phyloP scores from a whole-genome alignment of 208 protist genomes.

The Trypanosoma platydactyli region DNA sequence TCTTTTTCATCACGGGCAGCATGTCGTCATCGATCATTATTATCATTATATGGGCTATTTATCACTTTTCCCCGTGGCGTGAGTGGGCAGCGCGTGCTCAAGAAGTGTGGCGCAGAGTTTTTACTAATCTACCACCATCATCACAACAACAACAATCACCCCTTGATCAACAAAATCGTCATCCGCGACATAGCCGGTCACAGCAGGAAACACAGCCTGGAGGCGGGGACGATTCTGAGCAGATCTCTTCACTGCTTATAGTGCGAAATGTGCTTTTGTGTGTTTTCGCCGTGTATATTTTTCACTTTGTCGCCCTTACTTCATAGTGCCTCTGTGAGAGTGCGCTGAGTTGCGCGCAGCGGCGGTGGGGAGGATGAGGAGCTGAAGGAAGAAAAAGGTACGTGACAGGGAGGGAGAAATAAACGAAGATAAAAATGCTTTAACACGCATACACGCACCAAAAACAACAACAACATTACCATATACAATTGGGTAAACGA shows the following conservation, averaged over 20 bases:
- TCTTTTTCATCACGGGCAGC: constrained; percentile 44
- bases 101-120: not conserved
- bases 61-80: constrained; percentile 53
- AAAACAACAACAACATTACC: no score
- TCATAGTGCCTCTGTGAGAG: no score
- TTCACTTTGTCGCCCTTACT: not conserved
- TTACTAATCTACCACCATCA: not conserved
- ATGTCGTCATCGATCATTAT: constrained; percentile 38
- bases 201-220: not conserved
- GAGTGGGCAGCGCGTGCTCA: constrained; percentile 18
- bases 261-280: constrained; percentile 16
- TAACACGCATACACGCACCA: no score
- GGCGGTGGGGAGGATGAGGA: no score
- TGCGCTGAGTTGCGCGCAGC: no score
- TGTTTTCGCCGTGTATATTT: constrained; percentile 14
- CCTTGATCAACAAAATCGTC: no score
- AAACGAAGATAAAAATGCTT: no score
- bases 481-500: no score
- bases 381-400: no score
- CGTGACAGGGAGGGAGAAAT: no score
- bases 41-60: constrained; percentile 42
- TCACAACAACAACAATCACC: no score
- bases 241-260: not conserved
- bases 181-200: no score
- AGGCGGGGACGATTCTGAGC: not conserved